Evolutionary conservation across 805 yeast species (phyloP), one percentile per base, ranked within the genome.

Genomic region (Starmerella asiatica): DNA sequence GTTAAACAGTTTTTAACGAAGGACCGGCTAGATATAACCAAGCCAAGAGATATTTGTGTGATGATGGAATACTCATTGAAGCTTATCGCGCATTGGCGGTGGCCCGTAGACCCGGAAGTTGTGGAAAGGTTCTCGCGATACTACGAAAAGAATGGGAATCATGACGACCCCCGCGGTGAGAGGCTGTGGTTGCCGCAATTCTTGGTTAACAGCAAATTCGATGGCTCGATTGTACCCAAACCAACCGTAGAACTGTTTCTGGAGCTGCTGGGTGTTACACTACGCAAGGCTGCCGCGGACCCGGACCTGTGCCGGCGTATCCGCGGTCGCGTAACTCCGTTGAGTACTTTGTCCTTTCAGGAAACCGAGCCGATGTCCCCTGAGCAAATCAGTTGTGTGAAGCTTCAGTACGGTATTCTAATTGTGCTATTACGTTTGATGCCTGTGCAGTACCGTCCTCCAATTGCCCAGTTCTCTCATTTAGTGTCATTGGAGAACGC

Each of bases 151-250:
- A 47, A 38, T 23, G 42, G 41, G 18, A 40, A 48, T 18, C 46
- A 49, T 32, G 47, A 50, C 1, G 55, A 51, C 27, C 48, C 52
- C 2, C 27, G 33, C 0, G 50, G 53, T 12, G 52, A 51, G 37
- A 29, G 42, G 4, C 39, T 46, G 4, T 47, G 48, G 33, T 34
- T 52, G 12, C 54, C 56, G 1, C 26, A 16, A 2, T 47, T 43
- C 27, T 17, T 50, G 32, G 32, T 37, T 32, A 30, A 21, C 2
- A 45, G 47, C 9, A 18, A 11, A 2, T 51, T 52, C 24, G 48
- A 46, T 15, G 56, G 55, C 4, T n/a, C 29, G 1, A 5, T 18
- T 3, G n/a, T 9, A 5, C 48, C 43, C 1, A 34, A 37, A 3
- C 33, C 36, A 2, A 49, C 41, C 20, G 46, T 44, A 28, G 38